A percentile compares a stretch with the other conserved stretches of the same genome.
These are phyloP conservation scores for Apostasia ramifera DNA, from an alignment of 106 monocot genomes.

Conservation along the genomic window DNA sequence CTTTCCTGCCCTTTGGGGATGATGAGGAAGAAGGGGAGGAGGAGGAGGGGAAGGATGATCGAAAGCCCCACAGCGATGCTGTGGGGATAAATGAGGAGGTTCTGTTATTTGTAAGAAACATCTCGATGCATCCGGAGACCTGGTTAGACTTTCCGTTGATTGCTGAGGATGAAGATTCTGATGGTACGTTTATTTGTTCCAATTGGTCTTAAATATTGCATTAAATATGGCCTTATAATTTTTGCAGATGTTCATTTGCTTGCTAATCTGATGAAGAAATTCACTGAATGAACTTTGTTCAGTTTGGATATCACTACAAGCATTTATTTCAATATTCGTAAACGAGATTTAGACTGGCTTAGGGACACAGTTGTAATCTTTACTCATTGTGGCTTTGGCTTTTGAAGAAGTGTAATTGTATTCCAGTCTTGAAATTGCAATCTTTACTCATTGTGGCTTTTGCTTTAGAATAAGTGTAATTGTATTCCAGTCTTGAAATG, in stretches of 20 bases:
- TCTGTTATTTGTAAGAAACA: constrained; percentile 62
- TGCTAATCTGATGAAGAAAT: no score
- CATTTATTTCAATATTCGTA: no score
- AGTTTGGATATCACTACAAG: no score
- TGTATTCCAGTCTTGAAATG: no score
- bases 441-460: no score
- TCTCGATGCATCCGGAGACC: constrained; percentile 87
- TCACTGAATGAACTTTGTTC: no score
- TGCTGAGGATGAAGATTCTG: constrained; percentile 32
- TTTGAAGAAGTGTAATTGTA: no score
- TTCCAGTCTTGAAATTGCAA: no score
- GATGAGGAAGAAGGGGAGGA: constrained; percentile 37
- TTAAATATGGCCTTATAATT: neutral
- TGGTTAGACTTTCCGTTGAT: constrained; percentile 86
- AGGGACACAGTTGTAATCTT: no score
- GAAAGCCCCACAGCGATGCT: constrained; percentile 4
- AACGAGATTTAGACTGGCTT: no score
- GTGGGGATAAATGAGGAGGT: constrained; percentile 75
- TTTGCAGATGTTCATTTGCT: neutral
- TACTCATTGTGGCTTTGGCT: no score
- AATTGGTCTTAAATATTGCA: neutral
- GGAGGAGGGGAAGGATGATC: constrained; percentile 17
- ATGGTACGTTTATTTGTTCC: constrained; percentile 38
- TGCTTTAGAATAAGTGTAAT: no score
- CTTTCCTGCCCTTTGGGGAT: constrained; percentile 47